A percentile compares a stretch with the other conserved stretches of the same genome.
Evolutionary conservation across 345 rosid species (phyloP).

Genomic region (Trapa bicornis): DNA sequence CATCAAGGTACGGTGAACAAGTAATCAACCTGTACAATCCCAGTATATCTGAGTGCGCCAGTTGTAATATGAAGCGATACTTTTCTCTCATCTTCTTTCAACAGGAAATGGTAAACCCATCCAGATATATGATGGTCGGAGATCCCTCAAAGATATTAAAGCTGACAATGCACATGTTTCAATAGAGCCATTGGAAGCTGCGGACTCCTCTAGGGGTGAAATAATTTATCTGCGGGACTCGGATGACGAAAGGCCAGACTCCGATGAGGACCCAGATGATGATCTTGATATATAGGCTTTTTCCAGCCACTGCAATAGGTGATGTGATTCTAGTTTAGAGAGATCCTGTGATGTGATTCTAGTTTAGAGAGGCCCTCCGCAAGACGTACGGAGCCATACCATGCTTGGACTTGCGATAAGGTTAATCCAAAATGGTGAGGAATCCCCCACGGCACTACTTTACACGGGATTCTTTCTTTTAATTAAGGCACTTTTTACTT

Average conservation of each 20-base stretch:
- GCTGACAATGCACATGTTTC: conserved; percentile 21
- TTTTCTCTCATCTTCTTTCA: conserved; percentile 1
- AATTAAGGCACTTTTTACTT: too few relatives aligned
- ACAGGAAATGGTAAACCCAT: conserved; percentile 61
- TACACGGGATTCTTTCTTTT: too few relatives aligned
- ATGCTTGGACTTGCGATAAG: neutral
- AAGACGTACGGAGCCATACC: neutral
- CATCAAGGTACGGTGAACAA: conserved; percentile 57
- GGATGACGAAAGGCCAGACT: conserved; percentile 89
- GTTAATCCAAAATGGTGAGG: neutral
- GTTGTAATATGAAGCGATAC: neutral
- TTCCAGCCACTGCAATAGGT: neutral
- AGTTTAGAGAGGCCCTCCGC: neutral
- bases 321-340: neutral
- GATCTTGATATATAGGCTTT: conserved; percentile 62
- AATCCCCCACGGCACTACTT: neutral
- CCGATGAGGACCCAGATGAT: conserved; percentile 96
- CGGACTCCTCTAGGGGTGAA: conserved; percentile 40
- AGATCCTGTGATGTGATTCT: neutral
- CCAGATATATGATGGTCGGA: conserved; percentile 74
- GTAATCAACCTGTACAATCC: neutral
- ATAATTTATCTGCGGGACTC: conserved; percentile 87
- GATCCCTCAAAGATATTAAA: conserved; percentile 31
- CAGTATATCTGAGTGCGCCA: neutral
- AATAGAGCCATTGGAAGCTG: conserved; percentile 18